A percentile compares a stretch with the other conserved stretches of the same genome.
Evolutionary conservation across 306 rosid species (phyloP).

Genomic region (Trifolium subterraneum): DNA sequence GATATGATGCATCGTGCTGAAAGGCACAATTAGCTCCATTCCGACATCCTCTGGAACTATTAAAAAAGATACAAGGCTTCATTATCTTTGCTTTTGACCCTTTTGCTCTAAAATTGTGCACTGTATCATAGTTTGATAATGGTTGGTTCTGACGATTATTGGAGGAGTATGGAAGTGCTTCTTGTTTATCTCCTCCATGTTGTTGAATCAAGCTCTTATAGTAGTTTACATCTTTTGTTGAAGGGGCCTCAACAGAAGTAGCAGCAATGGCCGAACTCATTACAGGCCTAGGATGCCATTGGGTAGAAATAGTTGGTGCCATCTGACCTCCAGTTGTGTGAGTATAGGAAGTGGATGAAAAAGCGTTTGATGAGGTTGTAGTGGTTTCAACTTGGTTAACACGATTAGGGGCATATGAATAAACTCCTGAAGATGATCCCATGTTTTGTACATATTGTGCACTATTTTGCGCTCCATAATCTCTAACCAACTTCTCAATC

Average conservation of each 20-base stretch:
- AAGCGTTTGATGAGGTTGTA: slow-evolving; percentile 40
- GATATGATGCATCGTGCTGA: slow-evolving; percentile 73
- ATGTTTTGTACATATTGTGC: slow-evolving; percentile 46
- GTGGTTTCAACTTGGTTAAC: slow-evolving; percentile 47
- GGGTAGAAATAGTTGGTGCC: slow-evolving; percentile 47
- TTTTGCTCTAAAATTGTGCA: slow-evolving; percentile 59
- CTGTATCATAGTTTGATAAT: slow-evolving; percentile 55
- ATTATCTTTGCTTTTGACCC: slow-evolving; percentile 71
- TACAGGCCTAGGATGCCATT: slow-evolving; percentile 48
- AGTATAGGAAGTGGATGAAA: slow-evolving; percentile 50
- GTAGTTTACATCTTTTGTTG: slow-evolving; percentile 69
- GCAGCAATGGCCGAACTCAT: slow-evolving; percentile 48
- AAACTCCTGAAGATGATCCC: slow-evolving; percentile 51
- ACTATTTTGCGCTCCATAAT: slow-evolving; percentile 50
- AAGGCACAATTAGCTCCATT: slow-evolving; percentile 84
- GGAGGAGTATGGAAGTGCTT: slow-evolving; percentile 50
- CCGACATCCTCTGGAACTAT: slow-evolving; percentile 89
- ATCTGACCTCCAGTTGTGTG: slow-evolving; percentile 49
- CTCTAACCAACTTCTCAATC: slow-evolving; percentile 78
- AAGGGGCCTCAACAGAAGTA: slow-evolving; percentile 55
- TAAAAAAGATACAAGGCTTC: slow-evolving; percentile 93
- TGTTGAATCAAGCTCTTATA: slow-evolving; percentile 95
- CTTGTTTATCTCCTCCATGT: slow-evolving; percentile 89
- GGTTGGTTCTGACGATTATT: slow-evolving; percentile 52
- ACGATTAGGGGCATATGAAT: slow-evolving; percentile 49